Percentiles rank a stretch among this genome's conserved stretches.
Conservation (phyloP, 1,139 yeast genomes). For the Kurtzmaniella quercitrusa region DNA sequence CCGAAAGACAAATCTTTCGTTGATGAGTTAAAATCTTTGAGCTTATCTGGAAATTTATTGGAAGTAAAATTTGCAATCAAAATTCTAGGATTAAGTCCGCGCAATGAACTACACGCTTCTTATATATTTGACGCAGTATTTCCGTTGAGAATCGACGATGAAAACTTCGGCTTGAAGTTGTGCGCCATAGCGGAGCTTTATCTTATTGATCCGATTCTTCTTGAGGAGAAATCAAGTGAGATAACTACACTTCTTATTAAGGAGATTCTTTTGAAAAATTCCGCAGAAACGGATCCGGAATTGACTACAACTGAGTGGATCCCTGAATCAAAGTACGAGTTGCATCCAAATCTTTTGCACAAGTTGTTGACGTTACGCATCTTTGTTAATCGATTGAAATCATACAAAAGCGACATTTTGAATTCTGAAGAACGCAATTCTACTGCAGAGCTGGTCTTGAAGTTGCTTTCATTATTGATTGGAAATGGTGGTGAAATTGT, state of each 20-base stretch:
- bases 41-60: constrained; percentile 50
- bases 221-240: constrained; percentile 54
- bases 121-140: constrained; percentile 41
- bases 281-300: constrained; percentile 20
- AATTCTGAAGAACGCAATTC: constrained; percentile 16
- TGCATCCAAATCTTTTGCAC: constrained; percentile 28
- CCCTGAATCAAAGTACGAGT: constrained; percentile 33
- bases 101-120: constrained; percentile 35
- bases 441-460: constrained; percentile 60
- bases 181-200: constrained; percentile 62
- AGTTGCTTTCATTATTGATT: constrained; percentile 61
- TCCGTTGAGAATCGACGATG: constrained; percentile 44
- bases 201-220: constrained; percentile 43
- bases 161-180: constrained; percentile 51
- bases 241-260: constrained; percentile 60
- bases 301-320: constrained; percentile 45
- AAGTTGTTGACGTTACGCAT: constrained; percentile 57
- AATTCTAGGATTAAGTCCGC: constrained; percentile 47
- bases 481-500: constrained; percentile 83
- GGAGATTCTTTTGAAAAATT: constrained; percentile 54
- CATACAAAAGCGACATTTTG: constrained; percentile 18
- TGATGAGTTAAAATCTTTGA: constrained; percentile 39
- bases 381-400: constrained; percentile 60
- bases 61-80: constrained; percentile 69
- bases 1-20: constrained; percentile 35